Evolutionary conservation across 2,329 filamentous ascomycete species (phyloP).

Genomic region (Eurotiales sp.): DNA sequence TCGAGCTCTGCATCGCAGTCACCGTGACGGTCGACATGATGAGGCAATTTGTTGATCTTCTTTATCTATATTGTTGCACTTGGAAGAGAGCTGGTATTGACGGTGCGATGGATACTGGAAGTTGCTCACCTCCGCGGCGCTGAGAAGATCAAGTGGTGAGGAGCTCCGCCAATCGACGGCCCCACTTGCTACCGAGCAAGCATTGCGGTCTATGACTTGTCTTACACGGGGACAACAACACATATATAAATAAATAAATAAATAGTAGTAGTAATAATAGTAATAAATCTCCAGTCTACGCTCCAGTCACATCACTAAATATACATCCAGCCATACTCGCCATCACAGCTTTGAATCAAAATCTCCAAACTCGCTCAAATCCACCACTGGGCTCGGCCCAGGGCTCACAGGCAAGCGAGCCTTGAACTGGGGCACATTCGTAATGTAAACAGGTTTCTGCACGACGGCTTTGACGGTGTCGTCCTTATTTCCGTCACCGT

Average conservation of each 20-base stretch:
- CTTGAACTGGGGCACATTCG: conserved; percentile 78
- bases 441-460: conserved; percentile 56
- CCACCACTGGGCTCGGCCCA: conserved; percentile 68
- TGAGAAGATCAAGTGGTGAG: conserved; percentile 4
- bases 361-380: conserved; percentile 82
- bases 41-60: neutral
- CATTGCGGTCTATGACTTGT: no score
- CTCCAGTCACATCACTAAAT: conserved; percentile 5
- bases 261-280: neutral
- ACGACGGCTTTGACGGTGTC: conserved; percentile 32
- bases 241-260: neutral
- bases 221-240: no score
- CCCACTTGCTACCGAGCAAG: conserved; percentile 3
- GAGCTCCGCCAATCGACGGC: neutral
- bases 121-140: conserved; percentile 7
- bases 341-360: conserved; percentile 72
- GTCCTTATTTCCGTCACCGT: no score
- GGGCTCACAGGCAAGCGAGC: conserved; percentile 67
- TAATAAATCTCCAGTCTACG: neutral
- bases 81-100: neutral
- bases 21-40: conserved; percentile 81
- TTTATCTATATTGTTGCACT: no score
- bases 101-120: neutral
- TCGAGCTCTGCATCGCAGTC: conserved; percentile 69
- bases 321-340: conserved; percentile 9